Base-by-base conservation (phyloP, 73 alveolate species). In the Loxodes magnus region DNA sequence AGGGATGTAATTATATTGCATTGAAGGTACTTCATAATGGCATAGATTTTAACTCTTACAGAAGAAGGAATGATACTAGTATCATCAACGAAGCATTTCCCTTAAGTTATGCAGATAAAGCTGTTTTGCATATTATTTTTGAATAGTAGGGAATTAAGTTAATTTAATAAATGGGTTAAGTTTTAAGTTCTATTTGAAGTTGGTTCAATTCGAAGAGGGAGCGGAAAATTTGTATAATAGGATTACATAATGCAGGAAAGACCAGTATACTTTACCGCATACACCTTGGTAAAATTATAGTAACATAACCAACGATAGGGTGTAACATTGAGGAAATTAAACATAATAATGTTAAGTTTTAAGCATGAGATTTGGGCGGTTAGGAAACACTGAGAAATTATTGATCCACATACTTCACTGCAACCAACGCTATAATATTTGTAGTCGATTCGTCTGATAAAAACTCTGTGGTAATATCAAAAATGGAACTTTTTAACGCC, bases 231-330 rank as follows among this genome's bases (percentile, higher is more conserved):
- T 25, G 80, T 33, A 59, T 91, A 35, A 57, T 91, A 29, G 98
- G 98, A 0, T 79, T 91, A n/a, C 96, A 91, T 51, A 82, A 76
- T 37, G 95, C 97, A 29, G 98, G 98, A 10, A 91, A 91, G 71
- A 87, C 97, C 28, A 72, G 97, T 10, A 67, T 91, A 35, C 67
- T 91, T 4, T 71, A 68, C 48, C 56, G 72, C 43, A 51, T 91
- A 54, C 67, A 71, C 51, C 83, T 81, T 1, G 74, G 64, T 43
- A 57, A 69, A 62, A 71, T 55, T 30, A 49, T 20, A 5, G 87
- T 74, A 43, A 62, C 95, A 14, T 89, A 89, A 0, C 98, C 98
- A 4, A 62, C 96, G 7, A 82, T 87, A 27, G 98, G 97, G 0
- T 77, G 87, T 36, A 91, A 91, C 64, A 61, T 87, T 19, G 96